These are phyloP conservation scores for Byssochlamys sp. DNA, from an alignment of 2,329 filamentous ascomycete species.

Conservation along the genomic window DNA sequence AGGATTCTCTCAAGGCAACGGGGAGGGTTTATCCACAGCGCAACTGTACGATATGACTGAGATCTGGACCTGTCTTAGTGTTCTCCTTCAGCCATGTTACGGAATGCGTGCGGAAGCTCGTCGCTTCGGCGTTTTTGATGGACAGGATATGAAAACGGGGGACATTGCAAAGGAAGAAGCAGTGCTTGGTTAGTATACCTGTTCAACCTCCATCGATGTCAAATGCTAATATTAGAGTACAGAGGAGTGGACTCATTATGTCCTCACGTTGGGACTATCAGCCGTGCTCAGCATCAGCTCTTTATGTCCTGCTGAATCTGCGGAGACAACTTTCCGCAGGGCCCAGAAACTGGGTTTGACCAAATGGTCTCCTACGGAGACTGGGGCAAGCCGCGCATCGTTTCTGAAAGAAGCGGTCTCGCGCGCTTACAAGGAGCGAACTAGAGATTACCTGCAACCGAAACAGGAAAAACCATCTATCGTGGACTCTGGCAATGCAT, in stretches of 20 bases:
- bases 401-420: conserved; percentile 55
- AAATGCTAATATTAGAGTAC: conserved; percentile 10
- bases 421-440: conserved; percentile 46
- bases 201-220: background rate
- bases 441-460: conserved; percentile 4
- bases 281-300: conserved; percentile 45
- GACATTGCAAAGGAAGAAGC: conserved; percentile 38
- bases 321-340: conserved; percentile 40
- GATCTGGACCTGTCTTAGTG: conserved; percentile 52
- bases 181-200: conserved; percentile 38
- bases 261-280: conserved; percentile 50
- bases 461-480: conserved; percentile 7
- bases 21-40: conserved; percentile 42
- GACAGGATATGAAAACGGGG: conserved; percentile 38
- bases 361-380: conserved; percentile 43
- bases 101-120: conserved; percentile 47
- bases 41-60: conserved; percentile 57
- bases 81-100: conserved; percentile 47
- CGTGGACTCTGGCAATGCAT: conserved; percentile 4
- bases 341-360: conserved; percentile 49
- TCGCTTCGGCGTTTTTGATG: conserved; percentile 48
- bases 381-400: conserved; percentile 40
- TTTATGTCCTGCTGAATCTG: conserved; percentile 29
- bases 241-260: conserved; percentile 54
- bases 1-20: conserved; percentile 51